Conservation (phyloP, 306 rosid genomes). For the Datisca glomerata region DNA sequence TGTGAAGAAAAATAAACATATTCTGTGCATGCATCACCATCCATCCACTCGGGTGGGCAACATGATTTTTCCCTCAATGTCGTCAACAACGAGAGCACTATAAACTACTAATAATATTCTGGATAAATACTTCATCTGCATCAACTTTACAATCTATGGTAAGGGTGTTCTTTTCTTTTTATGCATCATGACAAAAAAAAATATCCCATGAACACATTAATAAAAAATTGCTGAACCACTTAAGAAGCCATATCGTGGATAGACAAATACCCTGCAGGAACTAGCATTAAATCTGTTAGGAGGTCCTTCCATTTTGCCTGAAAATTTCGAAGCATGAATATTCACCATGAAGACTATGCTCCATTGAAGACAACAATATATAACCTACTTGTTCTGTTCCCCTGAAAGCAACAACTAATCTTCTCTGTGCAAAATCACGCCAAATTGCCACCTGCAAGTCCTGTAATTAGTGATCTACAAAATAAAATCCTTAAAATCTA, state of each 20-base stretch:
- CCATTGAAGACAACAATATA: conserved; percentile 13
- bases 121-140: too few species aligned
- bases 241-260: conserved; percentile 12
- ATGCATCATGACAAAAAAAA: neutral
- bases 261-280: conserved; percentile 61
- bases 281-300: conserved; percentile 74
- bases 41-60: too few species aligned
- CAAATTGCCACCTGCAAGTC: conserved; percentile 84
- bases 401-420: conserved; percentile 83
- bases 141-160: too few species aligned
- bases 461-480: conserved; percentile 12
- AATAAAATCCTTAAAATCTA: conserved; percentile 12
- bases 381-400: conserved; percentile 86
- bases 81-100: too few species aligned
- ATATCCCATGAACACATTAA: neutral
- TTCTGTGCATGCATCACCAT: too few species aligned
- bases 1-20: too few species aligned
- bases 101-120: too few species aligned
- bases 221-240: too few species aligned
- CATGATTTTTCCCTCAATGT: too few species aligned
- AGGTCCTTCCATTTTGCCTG: conserved; percentile 93
- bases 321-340: conserved; percentile 15
- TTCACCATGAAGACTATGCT: neutral
- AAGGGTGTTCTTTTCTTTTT: too few species aligned
- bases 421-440: conserved; percentile 68